phyloP scores from a whole-genome alignment of 1,284 basidiomycete genomes.

The Neolentinus lepideus region DNA sequence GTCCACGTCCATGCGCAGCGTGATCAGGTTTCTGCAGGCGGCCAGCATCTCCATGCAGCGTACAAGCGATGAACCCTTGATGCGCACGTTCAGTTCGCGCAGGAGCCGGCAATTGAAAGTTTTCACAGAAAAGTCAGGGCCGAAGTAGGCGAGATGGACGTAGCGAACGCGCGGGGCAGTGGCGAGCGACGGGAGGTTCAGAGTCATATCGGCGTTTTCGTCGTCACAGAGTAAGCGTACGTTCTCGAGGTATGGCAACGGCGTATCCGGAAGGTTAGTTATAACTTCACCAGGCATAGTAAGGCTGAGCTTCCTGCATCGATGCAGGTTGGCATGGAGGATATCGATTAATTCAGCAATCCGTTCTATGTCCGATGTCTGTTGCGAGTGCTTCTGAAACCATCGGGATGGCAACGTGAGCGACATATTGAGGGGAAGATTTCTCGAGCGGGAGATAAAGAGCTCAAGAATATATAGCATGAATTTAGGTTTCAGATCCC shows the following conservation, averaged over 20 bases:
- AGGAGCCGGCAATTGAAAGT: background rate
- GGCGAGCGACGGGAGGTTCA: background rate
- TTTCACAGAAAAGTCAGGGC: background rate
- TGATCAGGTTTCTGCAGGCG: background rate
- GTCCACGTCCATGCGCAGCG: background rate
- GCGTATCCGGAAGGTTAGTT: background rate
- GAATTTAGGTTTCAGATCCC: no score
- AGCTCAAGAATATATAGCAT: no score
- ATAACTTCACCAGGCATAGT: background rate
- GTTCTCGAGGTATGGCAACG: background rate
- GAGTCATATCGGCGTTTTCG: background rate
- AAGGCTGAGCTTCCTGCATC: background rate
- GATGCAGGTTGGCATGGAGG: background rate
- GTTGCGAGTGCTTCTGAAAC: background rate
- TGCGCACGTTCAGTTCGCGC: background rate
- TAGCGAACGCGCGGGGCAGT: background rate
- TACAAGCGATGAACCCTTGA: background rate
- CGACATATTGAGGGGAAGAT: no score
- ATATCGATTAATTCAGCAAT: background rate
- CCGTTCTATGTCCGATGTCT: background rate
- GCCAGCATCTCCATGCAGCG: background rate
- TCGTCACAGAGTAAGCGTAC: background rate
- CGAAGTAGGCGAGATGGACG: background rate
- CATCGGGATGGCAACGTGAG: background rate
- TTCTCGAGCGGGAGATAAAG: no score